Evolutionary conservation across 2,329 filamentous ascomycete genomes (phyloP), one percentile per base, ranked within the genome.

Genomic region (Hansfordia pulvinata): DNA sequence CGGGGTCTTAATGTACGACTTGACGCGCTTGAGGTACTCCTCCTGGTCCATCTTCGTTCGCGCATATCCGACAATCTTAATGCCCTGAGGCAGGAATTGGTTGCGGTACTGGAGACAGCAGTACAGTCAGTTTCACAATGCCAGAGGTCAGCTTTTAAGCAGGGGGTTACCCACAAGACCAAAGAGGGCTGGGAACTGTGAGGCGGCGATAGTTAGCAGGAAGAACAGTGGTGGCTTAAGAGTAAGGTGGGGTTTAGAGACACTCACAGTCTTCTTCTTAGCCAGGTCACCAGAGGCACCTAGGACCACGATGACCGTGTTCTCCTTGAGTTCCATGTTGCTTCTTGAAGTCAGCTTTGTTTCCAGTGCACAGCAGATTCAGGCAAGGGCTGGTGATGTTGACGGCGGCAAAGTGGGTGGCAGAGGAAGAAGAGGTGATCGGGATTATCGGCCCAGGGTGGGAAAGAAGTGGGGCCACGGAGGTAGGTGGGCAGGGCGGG

Each of bases 31-130:
- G 51, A 96, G 69, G 64, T 82, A 96, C 57, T 98, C 90, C 38
- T 84, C 76, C 48, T 88, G 85, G 62, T 96, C 86, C 90, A 98
- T 98, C 69, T 94, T 94, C 44, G 90, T 98, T 53, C 90, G 78
- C 46, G 90, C 90, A 83, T 98, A 98, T 64, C 90, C 90, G 47
- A 98, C 76, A 52, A 98, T 94, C 58, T 76, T 82, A 59, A 93
- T 85, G 57, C 92, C 85, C 60, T 93, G 93, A 45, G 76, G 90
- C 27, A 98, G 81, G 65, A 96, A 98, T 60, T 94, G 88, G 66
- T 98, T 98, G 52, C 90, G 84, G 64, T 88, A 93, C 86, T 93
- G 27, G n/a, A n/a, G n/a, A n/a, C n/a, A n/a, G n/a, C n/a, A n/a
- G n/a, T n/a, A n/a, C n/a, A n/a, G n/a, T n/a, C n/a, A n/a, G n/a